Percentiles rank a stretch among this genome's conserved stretches.
Evolutionary conservation across 371 early-diverging fungal species (phyloP).

Genomic region (Syncephalastrum monosporum): DNA sequence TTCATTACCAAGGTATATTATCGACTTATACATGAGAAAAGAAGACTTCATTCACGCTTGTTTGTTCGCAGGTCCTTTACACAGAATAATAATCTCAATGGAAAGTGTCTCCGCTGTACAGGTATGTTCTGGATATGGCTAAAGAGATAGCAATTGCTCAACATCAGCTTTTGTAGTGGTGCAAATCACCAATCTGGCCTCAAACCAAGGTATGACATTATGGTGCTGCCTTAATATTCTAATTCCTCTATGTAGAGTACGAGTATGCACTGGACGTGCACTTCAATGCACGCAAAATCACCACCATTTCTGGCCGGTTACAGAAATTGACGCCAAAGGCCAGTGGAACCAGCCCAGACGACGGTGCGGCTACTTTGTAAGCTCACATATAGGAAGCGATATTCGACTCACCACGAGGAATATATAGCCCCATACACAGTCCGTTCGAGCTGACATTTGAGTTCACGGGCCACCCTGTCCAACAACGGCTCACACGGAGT

Average conservation of each 20-base stretch:
- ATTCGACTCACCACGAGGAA: background rate
- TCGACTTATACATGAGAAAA: background rate
- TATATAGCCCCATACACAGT: slow-evolving; percentile 4
- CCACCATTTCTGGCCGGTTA: slow-evolving; percentile 1
- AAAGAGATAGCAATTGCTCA: background rate
- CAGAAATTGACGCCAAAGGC: slow-evolving; percentile 3
- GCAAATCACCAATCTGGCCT: slow-evolving; percentile 17
- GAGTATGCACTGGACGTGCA: slow-evolving; percentile 6
- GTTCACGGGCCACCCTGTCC: slow-evolving; percentile 7
- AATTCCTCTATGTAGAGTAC: slow-evolving; percentile 6
- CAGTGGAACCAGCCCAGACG: background rate
- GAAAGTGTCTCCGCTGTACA: too few species aligned
- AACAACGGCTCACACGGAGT: background rate
- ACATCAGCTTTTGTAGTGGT: slow-evolving; percentile 1
- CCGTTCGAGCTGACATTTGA: slow-evolving; percentile 9
- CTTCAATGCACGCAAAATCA: slow-evolving; percentile 3
- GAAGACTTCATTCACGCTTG: slow-evolving; percentile 1
- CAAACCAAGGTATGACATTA: slow-evolving; percentile 8
- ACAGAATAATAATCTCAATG: slow-evolving; percentile 1
- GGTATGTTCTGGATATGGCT: too few species aligned
- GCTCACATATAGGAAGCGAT: background rate
- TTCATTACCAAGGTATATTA: too few species aligned
- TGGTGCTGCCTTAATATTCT: background rate
- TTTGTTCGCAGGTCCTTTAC: background rate
- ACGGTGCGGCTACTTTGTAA: slow-evolving; percentile 3